These are phyloP conservation scores for Parietichytrium sp. DNA, from an alignment of 108 stramenopile species.

Conservation along the genomic window DNA sequence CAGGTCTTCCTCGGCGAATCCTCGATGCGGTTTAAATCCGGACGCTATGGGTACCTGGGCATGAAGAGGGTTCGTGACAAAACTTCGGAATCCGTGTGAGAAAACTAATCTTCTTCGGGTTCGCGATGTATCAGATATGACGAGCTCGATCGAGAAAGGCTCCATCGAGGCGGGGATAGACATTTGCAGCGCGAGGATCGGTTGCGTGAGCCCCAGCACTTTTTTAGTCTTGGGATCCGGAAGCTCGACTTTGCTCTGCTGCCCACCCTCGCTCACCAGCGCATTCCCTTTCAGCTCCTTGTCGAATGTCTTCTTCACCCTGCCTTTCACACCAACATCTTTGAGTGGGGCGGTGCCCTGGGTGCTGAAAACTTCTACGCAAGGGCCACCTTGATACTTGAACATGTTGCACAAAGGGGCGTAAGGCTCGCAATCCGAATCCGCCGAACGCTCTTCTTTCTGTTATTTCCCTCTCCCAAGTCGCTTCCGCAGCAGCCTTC, in stretches of 20 bases:
- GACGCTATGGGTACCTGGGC: constrained; percentile 2
- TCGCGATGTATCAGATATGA: not conserved
- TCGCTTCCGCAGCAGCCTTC: too few species aligned
- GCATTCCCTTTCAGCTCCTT: constrained; percentile 3
- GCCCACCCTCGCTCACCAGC: constrained; percentile 12
- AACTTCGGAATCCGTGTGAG: not conserved
- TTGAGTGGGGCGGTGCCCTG: constrained; percentile 29
- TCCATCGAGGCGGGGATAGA: not conserved
- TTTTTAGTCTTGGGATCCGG: not conserved
- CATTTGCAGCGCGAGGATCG: not conserved
- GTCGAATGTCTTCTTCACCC: not conserved
- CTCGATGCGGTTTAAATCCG: not conserved
- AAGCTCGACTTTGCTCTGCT: not conserved
- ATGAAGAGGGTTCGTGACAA: not conserved
- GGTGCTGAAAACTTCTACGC: constrained; percentile 1
- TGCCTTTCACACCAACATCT: not conserved
- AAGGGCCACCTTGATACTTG: constrained; percentile 25
- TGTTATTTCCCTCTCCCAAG: too few species aligned
- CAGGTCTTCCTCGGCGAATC: not conserved
- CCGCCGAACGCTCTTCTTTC: too few species aligned
- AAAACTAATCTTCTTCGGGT: not conserved
- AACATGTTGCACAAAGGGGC: too few species aligned
- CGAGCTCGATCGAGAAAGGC: not conserved
- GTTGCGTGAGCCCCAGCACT: constrained; percentile 6
- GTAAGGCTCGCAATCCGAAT: too few species aligned